Evolutionary conservation across 352 stramenopile genomes (phyloP), one percentile per base, ranked within the genome.

Genomic region (Pythium brassicae): DNA sequence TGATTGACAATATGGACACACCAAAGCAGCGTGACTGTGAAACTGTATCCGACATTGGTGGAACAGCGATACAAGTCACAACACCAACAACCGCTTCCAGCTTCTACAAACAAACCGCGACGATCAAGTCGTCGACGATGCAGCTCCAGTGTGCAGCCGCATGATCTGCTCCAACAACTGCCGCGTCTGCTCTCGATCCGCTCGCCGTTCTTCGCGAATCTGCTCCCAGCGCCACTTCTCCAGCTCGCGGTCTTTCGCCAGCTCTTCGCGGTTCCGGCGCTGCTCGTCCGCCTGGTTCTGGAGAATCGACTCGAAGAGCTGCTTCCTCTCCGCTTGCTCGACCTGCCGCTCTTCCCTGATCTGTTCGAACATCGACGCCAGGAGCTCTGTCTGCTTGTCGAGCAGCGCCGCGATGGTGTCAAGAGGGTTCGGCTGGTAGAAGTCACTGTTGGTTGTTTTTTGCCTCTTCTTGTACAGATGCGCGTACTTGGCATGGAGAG

Each of bases 251-350:
- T 50, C 45, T 17, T 23, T 35, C 15, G 45, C 45, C 17, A 35
- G 45, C 45, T 50, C 45, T 22, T 50, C 45, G 45, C 45, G 45
- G 25, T 25, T 35, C 25, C 45, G 25, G 17, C 45, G 45, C 27
- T 35, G 45, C 45, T 50, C 45, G 17, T 50, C 45, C 1, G 29
- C 25, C 14, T 50, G 45, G 25, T 39, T 35, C 14, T n/a, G 25
- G 11, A 50, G 26, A 7, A 50, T 37, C 14, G 25, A 20, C 5
- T 39, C 45, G 19, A 50, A 35, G 25, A 50, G 45, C 45, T 50
- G 25, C 2, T 25, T 14, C 17, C 45, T 14, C 45, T 50, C 45
- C 15, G 25, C 45, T 23, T 35, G 45, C 27, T 50, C 45, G 2
- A 14, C 19, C 8, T 23, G 2, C 12, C 45, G 25, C 45, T 50